Percentiles rank a stretch among this genome's conserved stretches.
phyloP scores from a whole-genome alignment of 2,329 filamentous ascomycete genomes.

The Talaromyces sp. region DNA sequence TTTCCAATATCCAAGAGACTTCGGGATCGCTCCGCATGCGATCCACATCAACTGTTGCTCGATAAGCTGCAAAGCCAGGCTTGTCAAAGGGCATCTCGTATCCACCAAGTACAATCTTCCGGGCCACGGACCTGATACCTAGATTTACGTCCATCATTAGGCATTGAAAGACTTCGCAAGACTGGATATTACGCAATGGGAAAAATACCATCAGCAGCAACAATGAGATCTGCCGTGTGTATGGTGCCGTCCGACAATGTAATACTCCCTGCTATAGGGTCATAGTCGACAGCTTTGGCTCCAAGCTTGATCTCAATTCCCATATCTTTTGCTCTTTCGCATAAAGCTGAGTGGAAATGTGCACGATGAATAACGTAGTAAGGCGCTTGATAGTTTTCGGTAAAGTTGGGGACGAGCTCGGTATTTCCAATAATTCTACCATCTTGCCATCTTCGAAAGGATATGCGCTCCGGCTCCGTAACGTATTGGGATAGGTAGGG shows the following conservation, averaged over 20 bases:
- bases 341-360: slow-evolving; percentile 40
- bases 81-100: slow-evolving; percentile 46
- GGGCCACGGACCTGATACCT: slow-evolving; percentile 17
- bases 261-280: background rate
- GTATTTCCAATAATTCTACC: slow-evolving; percentile 25
- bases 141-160: background rate
- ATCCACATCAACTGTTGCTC: slow-evolving; percentile 40
- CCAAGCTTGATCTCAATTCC: slow-evolving; percentile 16
- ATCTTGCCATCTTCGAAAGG: slow-evolving; percentile 28
- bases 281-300: background rate
- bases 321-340: background rate
- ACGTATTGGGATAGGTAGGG: slow-evolving; percentile 24
- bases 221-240: slow-evolving; percentile 4
- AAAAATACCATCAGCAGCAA: slow-evolving; percentile 14
- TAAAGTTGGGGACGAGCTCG: background rate
- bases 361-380: slow-evolving; percentile 50
- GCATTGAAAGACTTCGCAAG: background rate
- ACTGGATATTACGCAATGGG: background rate
- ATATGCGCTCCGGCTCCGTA: slow-evolving; percentile 28
- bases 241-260: background rate
- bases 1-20: slow-evolving; percentile 39
- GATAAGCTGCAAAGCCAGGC: slow-evolving; percentile 43
- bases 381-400: slow-evolving; percentile 31
- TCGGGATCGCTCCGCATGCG: slow-evolving; percentile 38
- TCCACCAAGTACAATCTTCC: slow-evolving; percentile 31